A percentile compares a stretch with the other conserved stretches of the same genome.
Evolutionary conservation across 2,329 filamentous ascomycete species (phyloP).

Genomic region (Diaporthe vexans): DNA sequence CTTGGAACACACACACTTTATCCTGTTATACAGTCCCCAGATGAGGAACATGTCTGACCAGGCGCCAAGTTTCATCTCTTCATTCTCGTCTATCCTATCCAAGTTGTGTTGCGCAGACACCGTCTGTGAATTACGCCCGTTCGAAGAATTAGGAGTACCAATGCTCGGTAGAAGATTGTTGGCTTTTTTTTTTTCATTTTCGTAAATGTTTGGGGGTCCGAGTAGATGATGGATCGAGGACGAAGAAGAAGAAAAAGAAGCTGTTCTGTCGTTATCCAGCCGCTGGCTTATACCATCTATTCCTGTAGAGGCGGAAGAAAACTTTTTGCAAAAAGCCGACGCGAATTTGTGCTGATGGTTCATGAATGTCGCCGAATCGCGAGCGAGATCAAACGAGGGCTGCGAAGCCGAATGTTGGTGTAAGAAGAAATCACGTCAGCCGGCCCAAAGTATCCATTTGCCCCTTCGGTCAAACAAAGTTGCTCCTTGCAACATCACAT

Average conservation of each 20-base stretch:
- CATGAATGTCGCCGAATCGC: conserved; percentile 15
- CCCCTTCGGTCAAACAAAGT: conserved; percentile 2
- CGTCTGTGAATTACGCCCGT: not conserved
- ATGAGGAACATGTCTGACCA: not conserved
- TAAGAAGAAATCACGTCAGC: conserved; percentile 40
- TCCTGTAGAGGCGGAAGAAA: conserved; percentile 3
- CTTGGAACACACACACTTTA: not conserved
- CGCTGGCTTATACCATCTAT: conserved; percentile 37
- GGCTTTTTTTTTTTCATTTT: not conserved
- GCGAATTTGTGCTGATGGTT: conserved; percentile 28
- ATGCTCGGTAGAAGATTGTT: not conserved
- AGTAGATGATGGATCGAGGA: not conserved
- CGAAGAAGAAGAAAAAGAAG: not conserved
- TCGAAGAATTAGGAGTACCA: conserved; percentile 30
- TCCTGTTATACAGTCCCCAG: not conserved
- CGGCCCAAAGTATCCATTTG: conserved; percentile 33
- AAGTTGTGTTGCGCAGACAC: not conserved
- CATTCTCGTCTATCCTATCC: conserved; percentile 6
- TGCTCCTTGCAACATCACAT: not conserved
- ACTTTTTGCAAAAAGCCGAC: conserved; percentile 33
- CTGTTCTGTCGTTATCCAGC: conserved; percentile 26
- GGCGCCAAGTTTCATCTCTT: not conserved
- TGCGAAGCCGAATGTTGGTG: conserved; percentile 38
- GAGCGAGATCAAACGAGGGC: conserved; percentile 30
- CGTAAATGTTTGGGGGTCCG: not conserved